Base-by-base conservation (phyloP, 495 filamentous ascomycete species). In the Aeminium ludgeri region DNA sequence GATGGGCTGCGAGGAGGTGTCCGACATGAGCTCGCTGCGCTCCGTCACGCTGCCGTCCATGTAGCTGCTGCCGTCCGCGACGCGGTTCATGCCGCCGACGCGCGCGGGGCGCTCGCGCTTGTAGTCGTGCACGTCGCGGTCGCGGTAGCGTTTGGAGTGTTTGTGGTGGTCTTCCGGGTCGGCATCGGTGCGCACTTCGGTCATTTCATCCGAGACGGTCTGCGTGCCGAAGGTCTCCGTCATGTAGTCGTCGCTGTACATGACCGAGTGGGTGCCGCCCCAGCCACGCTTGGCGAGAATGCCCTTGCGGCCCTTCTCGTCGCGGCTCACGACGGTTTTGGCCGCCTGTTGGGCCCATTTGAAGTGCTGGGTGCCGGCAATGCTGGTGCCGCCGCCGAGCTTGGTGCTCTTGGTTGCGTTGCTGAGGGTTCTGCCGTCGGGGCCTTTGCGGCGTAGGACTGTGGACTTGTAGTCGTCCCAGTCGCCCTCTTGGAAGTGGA, bases 401-500 rank as follows among this genome's bases (percentile, higher is more conserved):
- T 79, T 67, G 2, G 86, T 94, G 54, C 71, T 78, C 54, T 74
- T 73, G 1, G 84, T 93, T 0, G 82, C 86, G 46, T 79, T 78
- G 51, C 70, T 75, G 2, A 92, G 64, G 1, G 86, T 78, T 30
- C 73, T 79, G 23, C 86, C 86, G 61, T 94, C 82, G 5, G 83
- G 83, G 0, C 85, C 86, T 58, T 83, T 86, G 39, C 87, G 78
- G 23, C 89, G 76, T n/a, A 96, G 63, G 10, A 97, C 91, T 0
- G 91, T 95, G 3, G 80, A 80, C 57, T 95, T 95, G 72, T 97
- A 97, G 49, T 97, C 89, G 1, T 93, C 86, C 89, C 89, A 97
- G 60, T 97, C 89, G 36, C 72, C 66, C 42, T 84, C 63, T 13
- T 68, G 69, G 68, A 81, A 97, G 43, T 77, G 60, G 63, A 95